phyloP scores from a whole-genome alignment of 257 asterid genomes.

The Nicotiana benthamiana region DNA sequence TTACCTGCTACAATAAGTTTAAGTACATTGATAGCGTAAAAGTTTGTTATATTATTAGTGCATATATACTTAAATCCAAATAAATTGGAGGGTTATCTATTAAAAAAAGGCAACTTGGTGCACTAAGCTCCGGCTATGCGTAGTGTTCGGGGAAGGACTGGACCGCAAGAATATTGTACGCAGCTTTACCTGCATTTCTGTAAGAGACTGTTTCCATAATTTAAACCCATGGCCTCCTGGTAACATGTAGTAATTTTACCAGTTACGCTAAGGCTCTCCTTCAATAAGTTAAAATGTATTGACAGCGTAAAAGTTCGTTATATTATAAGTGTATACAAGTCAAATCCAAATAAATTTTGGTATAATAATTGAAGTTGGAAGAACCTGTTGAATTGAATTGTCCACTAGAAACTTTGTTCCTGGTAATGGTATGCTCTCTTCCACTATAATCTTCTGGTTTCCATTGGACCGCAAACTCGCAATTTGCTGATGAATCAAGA shows the following conservation, averaged over 20 bases:
- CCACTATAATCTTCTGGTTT: background rate
- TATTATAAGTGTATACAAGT: too few relatives aligned
- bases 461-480: slow-evolving; percentile 11
- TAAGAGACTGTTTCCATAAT: too few relatives aligned
- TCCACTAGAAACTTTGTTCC: slow-evolving; percentile 3
- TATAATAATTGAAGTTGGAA: background rate
- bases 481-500: slow-evolving; percentile 5
- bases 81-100: background rate
- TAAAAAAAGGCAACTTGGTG: too few relatives aligned
- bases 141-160: too few relatives aligned
- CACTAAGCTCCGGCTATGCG: too few relatives aligned
- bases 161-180: too few relatives aligned
- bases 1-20: background rate
- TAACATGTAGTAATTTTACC: too few relatives aligned
- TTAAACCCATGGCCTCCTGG: too few relatives aligned
- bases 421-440: background rate
- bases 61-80: background rate
- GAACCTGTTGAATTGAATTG: slow-evolving; percentile 31
- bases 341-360: too few relatives aligned
- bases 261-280: too few relatives aligned
- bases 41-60: background rate
- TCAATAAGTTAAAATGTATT: background rate
- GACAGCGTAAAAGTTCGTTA: too few relatives aligned
- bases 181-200: too few relatives aligned
- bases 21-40: background rate